Percentiles rank a stretch among this genome's conserved stretches.
Conservation (phyloP, 1,139 yeast genomes). For the Blastobotrys ciferrii region DNA sequence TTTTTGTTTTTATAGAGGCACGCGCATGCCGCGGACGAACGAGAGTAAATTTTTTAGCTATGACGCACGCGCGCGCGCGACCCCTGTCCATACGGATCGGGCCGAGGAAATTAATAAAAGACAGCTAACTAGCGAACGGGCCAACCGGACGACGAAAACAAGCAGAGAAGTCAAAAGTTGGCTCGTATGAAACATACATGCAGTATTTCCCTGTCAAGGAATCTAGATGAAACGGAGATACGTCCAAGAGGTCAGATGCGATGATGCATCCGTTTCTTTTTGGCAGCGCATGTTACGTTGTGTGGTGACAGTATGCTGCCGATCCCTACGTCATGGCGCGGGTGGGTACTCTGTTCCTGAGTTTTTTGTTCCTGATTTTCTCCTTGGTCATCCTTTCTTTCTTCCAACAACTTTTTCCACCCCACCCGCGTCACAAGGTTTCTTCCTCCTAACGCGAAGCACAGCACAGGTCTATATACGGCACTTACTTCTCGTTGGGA, state of each 20-base stretch:
- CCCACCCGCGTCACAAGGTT: neutral
- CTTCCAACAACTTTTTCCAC: neutral
- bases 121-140: neutral
- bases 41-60: neutral
- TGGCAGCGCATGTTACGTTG: too few species aligned
- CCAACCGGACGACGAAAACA: neutral
- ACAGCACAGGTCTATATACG: too few species aligned
- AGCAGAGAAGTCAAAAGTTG: neutral
- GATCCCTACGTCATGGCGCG: neutral
- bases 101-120: neutral
- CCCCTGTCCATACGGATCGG: neutral
- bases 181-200: too few species aligned
- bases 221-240: too few species aligned
- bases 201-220: too few species aligned
- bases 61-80: neutral
- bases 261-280: too few species aligned
- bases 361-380: constrained; percentile 8
- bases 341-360: constrained; percentile 4
- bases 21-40: neutral
- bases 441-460: too few species aligned
- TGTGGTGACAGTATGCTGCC: too few species aligned
- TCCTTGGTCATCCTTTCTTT: neutral
- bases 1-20: too few species aligned
- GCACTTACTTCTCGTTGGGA: too few species aligned
- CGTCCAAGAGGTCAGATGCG: too few species aligned